Conservation (phyloP, 2,329 filamentous ascomycete species). For the Xenoacremonium recifei region DNA sequence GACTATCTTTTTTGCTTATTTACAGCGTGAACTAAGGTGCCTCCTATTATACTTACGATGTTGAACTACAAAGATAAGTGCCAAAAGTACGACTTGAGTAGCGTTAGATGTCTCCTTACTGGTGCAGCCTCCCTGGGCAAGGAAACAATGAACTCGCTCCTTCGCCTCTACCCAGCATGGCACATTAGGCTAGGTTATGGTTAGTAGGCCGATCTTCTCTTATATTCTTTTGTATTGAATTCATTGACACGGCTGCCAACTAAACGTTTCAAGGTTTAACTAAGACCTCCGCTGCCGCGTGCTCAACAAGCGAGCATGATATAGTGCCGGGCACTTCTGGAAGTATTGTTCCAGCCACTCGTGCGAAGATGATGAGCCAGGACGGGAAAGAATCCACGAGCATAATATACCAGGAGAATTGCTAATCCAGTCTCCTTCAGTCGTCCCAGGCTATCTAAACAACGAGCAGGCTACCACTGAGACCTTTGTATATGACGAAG, state of each 20-base stretch:
- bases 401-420: background rate
- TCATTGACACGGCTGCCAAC: too few species aligned
- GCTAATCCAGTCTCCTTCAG: background rate
- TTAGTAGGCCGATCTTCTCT: background rate
- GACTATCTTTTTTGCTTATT: too few species aligned
- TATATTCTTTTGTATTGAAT: too few species aligned
- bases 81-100: conserved; percentile 65
- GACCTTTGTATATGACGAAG: background rate
- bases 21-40: too few species aligned
- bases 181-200: conserved; percentile 51
- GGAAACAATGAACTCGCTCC: conserved; percentile 63
- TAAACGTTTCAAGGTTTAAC: background rate
- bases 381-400: background rate
- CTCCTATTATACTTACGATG: conserved; percentile 74
- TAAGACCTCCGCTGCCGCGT: background rate
- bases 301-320: background rate
- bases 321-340: background rate
- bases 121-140: conserved; percentile 71
- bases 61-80: conserved; percentile 58
- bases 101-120: conserved; percentile 61
- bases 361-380: background rate
- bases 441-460: background rate
- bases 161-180: conserved; percentile 61
- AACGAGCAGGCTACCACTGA: background rate
- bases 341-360: background rate